These are phyloP conservation scores for Phycomyces blakesleeanus DNA, from an alignment of 192 early-diverging fungal genomes.

Conservation along the genomic window DNA sequence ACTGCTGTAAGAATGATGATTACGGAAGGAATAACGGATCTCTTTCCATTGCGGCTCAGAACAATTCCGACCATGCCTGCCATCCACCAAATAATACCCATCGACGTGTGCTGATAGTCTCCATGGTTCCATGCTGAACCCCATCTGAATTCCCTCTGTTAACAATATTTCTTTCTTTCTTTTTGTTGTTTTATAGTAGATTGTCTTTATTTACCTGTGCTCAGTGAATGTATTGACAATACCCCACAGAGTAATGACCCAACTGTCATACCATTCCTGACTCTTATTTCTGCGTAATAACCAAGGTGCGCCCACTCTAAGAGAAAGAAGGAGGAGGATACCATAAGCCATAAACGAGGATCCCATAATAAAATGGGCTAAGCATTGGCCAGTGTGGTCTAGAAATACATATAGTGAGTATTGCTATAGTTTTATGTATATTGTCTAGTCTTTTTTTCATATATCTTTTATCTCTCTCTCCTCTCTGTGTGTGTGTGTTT, in stretches of 20 bases:
- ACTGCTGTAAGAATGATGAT: constrained; percentile 61
- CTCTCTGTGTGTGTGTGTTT: not conserved
- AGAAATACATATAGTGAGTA: not conserved
- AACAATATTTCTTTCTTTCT: not conserved
- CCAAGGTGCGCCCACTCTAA: constrained; percentile 59
- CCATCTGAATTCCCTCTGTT: constrained; percentile 17
- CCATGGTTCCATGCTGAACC: constrained; percentile 56
- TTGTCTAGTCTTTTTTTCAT: no score
- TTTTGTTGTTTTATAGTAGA: not conserved
- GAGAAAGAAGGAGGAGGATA: constrained; percentile 50
- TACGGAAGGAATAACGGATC: constrained; percentile 58
- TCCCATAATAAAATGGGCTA: constrained; percentile 73
- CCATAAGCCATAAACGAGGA: constrained; percentile 68
- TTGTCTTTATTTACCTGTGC: constrained; percentile 52
- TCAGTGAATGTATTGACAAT: constrained; percentile 70
- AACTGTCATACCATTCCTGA: constrained; percentile 69
- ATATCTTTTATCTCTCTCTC: no score
- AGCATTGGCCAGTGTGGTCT: constrained; percentile 60
- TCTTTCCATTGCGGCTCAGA: constrained; percentile 40
- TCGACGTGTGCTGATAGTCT: constrained; percentile 63
- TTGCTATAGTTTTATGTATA: not conserved
- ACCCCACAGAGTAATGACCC: constrained; percentile 60
- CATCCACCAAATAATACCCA: constrained; percentile 68
- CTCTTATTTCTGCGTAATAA: constrained; percentile 49
- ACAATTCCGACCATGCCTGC: constrained; percentile 57